Conservation (phyloP, 768 basidiomycete species). For the Tubosaeta sp. region DNA sequence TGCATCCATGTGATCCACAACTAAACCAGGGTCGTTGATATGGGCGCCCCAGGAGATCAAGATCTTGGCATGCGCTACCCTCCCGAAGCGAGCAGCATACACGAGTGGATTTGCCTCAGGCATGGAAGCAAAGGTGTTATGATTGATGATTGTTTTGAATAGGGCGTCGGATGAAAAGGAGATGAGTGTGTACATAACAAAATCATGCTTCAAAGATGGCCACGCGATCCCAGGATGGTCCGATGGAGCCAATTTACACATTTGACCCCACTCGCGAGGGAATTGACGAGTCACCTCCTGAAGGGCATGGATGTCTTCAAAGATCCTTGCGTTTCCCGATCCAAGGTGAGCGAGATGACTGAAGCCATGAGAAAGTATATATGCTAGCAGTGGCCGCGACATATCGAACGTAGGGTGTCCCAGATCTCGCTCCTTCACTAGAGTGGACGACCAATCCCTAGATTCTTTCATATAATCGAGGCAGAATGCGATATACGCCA, state of each 20-base stretch:
- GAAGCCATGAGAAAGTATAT: constrained; percentile 6
- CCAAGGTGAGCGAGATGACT: background rate
- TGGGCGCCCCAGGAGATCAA: background rate
- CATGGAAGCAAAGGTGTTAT: background rate
- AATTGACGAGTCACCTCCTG: background rate
- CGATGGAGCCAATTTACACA: background rate
- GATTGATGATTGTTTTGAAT: background rate
- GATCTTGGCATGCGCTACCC: background rate
- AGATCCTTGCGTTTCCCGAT: background rate
- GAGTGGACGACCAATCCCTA: background rate
- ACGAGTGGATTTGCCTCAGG: constrained; percentile 4
- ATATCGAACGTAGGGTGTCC: background rate
- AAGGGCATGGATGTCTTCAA: constrained; percentile 1
- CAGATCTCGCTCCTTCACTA: background rate
- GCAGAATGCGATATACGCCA: constrained; percentile 4
- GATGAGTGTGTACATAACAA: constrained; percentile 4
- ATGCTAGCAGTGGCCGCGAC: constrained; percentile 3
- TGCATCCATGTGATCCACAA: background rate
- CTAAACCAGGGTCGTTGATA: background rate
- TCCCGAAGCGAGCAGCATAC: constrained; percentile 1
- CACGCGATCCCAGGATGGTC: background rate
- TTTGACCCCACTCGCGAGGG: background rate
- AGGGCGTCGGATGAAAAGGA: constrained; percentile 1
- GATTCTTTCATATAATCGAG: constrained; percentile 5
- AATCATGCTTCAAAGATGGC: constrained; percentile 3